Base-by-base conservation (phyloP, 768 basidiomycete species). In the Rhodotorula graminis region DNA sequence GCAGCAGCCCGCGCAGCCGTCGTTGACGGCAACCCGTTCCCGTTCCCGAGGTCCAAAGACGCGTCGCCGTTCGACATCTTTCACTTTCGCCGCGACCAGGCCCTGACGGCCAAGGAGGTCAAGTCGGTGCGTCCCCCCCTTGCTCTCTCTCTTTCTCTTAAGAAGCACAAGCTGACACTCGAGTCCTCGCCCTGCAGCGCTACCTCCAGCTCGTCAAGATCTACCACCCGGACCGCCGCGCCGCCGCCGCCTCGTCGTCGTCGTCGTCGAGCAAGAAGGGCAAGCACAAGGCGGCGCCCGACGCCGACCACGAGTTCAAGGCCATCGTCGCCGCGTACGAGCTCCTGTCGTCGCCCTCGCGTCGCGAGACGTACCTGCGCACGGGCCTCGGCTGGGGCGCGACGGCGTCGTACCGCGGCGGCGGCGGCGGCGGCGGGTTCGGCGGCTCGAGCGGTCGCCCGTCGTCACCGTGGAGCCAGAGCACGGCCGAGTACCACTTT, bases 11-110 rank as follows among this genome's bases (percentile, higher is more conserved):
- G 12, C 21, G 61, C 47, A 1, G 25, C 47, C 9, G 61, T 62
- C 61, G 31, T 31, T 16, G 60, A 59, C 21, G 23, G 27, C 31
- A 62, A 62, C 47, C 47, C 47, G 27, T 31, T 67, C 19, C 70
- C 73, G n/a, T 75, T 71, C 64, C 73, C 70, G 16, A 52, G 50
- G 40, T 56, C 56, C 12, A 10, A 53, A 29, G 33, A 68, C 49
- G 70, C 73, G 0, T 63, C 70, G 29, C 73, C 73, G 31, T 75
- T 71, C 44, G 73, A 75, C 18, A 71, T 75, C 64, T 75, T 75
- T 31, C 73, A 75, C 55, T 65, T 75, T 66, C 9, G 40, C 14
- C 69, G 50, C 9, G 37, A 59, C 44, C 12, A 46, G 27, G 16
- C 5, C 14, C 18, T 61, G 6, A 44, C 44, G 27, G 6, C n/a